A percentile compares a stretch with the other conserved stretches of the same genome.
Evolutionary conservation across 108 stramenopile genomes (phyloP).

Genomic region (Heterococcus sp.): DNA sequence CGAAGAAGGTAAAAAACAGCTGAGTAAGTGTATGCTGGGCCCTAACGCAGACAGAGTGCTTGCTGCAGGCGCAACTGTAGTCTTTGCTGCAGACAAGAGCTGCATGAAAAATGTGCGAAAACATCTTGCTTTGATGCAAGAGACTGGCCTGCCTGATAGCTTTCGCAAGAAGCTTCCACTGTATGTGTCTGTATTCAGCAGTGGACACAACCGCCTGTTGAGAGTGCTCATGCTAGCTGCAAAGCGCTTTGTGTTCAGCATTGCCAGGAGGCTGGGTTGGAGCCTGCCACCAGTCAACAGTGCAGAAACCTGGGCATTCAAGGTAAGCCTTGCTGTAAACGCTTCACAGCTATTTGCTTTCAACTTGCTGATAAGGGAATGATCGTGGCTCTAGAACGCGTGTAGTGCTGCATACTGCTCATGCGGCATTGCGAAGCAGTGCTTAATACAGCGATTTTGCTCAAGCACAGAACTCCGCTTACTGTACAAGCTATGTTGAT

Average conservation of each 20-base stretch:
- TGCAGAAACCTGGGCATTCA: slow-evolving; percentile 78
- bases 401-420: no score
- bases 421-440: no score
- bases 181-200: slow-evolving; percentile 31
- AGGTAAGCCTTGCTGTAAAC: no score
- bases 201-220: slow-evolving; percentile 51
- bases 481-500: no score
- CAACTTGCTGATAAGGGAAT: no score
- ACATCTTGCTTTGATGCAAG: no score
- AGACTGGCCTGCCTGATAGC: slow-evolving; percentile 8
- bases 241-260: slow-evolving; percentile 33
- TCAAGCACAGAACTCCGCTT: no score
- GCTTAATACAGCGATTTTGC: no score
- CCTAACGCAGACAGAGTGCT: slow-evolving; percentile 75
- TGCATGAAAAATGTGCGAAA: slow-evolving; percentile 43
- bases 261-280: slow-evolving; percentile 32
- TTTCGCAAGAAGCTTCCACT: slow-evolving; percentile 22
- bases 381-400: no score
- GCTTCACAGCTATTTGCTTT: no score
- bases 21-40: slow-evolving; percentile 70
- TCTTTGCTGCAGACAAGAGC: slow-evolving; percentile 78
- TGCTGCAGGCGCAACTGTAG: slow-evolving; percentile 80
- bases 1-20: slow-evolving; percentile 56
- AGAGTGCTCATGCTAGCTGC: slow-evolving; percentile 55
- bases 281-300: slow-evolving; percentile 68